These are phyloP conservation scores for Fraxinus albicans DNA, from an alignment of 305 asterid species.

Conservation along the genomic window DNA sequence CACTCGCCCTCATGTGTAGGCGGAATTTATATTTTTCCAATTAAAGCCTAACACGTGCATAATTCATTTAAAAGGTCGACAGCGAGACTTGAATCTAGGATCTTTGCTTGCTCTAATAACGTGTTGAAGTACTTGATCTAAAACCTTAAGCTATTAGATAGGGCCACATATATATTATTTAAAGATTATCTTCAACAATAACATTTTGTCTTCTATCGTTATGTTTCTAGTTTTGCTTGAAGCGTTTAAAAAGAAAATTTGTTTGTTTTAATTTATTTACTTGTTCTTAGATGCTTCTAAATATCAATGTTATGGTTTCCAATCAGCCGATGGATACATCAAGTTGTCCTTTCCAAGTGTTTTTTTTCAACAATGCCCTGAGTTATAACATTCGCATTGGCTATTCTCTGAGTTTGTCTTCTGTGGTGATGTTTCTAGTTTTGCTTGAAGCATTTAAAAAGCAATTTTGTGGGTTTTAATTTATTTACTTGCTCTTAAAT, in stretches of 20 bases:
- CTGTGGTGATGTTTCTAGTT: neutral
- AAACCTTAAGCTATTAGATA: neutral
- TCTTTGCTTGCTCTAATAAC: neutral
- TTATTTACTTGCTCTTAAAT: neutral
- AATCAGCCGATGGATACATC: neutral
- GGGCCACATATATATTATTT: neutral
- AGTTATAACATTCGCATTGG: neutral
- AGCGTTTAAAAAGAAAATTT: neutral
- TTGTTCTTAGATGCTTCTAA: neutral
- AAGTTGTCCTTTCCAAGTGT: neutral
- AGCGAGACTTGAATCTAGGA: neutral
- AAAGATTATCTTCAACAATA: neutral
- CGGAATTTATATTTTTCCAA: neutral
- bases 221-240: conserved; percentile 6
- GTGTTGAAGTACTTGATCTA: neutral
- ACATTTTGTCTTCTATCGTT: neutral
- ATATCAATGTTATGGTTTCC: neutral
- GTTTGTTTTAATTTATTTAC: neutral
- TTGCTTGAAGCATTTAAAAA: conserved; percentile 15
- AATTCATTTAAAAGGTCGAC: neutral
- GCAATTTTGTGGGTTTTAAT: neutral
- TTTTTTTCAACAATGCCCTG: neutral
- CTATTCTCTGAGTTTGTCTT: neutral
- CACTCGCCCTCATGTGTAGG: neutral
- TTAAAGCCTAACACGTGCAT: neutral